Evolutionary conservation across 169 alveolate species (phyloP), one percentile per base, ranked within the genome.

Genomic region (Babesia ovata): DNA sequence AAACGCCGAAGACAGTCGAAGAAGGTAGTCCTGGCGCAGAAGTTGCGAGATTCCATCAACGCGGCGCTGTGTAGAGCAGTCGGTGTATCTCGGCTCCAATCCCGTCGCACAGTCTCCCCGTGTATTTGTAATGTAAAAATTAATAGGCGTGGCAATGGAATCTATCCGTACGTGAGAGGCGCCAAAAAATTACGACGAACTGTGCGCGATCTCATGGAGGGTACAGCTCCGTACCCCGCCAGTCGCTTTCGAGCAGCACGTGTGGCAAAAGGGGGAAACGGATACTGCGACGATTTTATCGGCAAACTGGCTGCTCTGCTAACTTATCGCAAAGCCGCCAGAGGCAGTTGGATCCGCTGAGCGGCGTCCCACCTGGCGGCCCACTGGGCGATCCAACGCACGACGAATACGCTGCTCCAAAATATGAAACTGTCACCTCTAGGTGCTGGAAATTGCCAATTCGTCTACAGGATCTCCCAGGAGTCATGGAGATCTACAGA

Each of bases 371-470:
- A 17, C 53, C 54, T n/a, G 53, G 70, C 22, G 70, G 52, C 70
- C 70, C 42, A 53, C 48, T n/a, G 28, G n/a, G 46, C 69, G 29
- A 36, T 29, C 4, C 29, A 17, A 17, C n/a, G 24, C 56, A 4
- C 26, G 57, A 17, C 42, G 24, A 26, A 66, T 53, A 17, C 44
- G n/a, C 26, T 17, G 75, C 9, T 66, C 49, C 22, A n/a, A 50
- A 78, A 48, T 29, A 69, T 78, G 84, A 57, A 63, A 65, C 84
- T 79, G 33, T 6, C 49, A 9, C 87, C 87, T 4, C 44, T 79
- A 33, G 87, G 87, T 8, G 76, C 87, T 16, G 87, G 87, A 8
- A 79, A 79, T 63, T 79, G 63, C 75, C 84, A 79, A 22, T 79
- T 54, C 53, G 87, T 79, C 29, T 70, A 60, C 56, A 56, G 87